Evolutionary conservation across 1,139 yeast genomes (phyloP).

Genomic region (Zygoascus hellenicus): DNA sequence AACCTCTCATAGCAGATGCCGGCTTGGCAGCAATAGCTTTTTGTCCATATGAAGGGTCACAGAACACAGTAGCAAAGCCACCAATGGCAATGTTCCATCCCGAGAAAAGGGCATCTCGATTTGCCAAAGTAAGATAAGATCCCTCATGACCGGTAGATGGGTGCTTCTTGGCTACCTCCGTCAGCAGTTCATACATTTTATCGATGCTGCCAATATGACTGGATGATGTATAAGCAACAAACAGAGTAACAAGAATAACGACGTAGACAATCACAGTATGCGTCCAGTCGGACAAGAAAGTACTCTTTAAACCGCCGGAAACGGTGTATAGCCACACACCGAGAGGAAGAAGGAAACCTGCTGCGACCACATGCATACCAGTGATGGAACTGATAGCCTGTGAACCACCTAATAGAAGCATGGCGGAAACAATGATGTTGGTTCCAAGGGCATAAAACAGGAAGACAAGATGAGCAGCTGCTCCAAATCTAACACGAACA

Average conservation of each 20-base stretch:
- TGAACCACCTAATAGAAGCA: slow-evolving; percentile 70
- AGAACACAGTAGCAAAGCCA: slow-evolving; percentile 36
- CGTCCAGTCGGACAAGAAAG: slow-evolving; percentile 42
- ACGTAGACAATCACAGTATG: slow-evolving; percentile 31
- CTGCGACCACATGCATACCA: slow-evolving; percentile 47
- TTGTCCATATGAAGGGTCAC: slow-evolving; percentile 38
- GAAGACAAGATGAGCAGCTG: slow-evolving; percentile 58
- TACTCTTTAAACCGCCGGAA: slow-evolving; percentile 49
- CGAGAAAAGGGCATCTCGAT: slow-evolving; percentile 24
- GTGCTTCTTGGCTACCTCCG: slow-evolving; percentile 46
- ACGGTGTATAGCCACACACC: slow-evolving; percentile 50
- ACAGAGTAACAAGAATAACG: slow-evolving; percentile 33
- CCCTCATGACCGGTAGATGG: slow-evolving; percentile 36
- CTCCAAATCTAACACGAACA: slow-evolving; percentile 60
- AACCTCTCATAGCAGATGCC: slow-evolving; percentile 79
- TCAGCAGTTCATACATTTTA: slow-evolving; percentile 62
- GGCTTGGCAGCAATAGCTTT: slow-evolving; percentile 85
- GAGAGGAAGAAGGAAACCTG: slow-evolving; percentile 46
- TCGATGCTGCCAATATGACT: slow-evolving; percentile 68
- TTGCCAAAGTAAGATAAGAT: slow-evolving; percentile 25
- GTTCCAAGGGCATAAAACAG: slow-evolving; percentile 35
- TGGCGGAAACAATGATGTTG: slow-evolving; percentile 37
- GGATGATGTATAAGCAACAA: slow-evolving; percentile 45
- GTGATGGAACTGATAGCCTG: slow-evolving; percentile 54
- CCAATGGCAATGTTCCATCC: slow-evolving; percentile 30